Percentiles rank a stretch among this genome's conserved stretches.
phyloP scores from a whole-genome alignment of 2,329 filamentous ascomycete genomes.

The Arthrocladium fulminans region DNA sequence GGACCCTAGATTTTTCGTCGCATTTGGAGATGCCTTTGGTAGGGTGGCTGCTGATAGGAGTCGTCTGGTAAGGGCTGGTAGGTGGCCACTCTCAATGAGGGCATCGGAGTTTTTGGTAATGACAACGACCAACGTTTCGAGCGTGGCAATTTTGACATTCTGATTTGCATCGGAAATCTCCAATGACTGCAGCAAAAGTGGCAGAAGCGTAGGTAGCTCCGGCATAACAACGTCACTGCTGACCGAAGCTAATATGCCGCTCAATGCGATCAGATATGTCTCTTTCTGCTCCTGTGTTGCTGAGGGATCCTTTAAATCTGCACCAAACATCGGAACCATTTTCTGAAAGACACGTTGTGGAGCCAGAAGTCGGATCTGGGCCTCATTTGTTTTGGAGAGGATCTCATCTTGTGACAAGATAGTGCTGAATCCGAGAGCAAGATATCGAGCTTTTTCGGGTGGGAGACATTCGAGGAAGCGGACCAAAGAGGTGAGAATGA shows the following conservation, averaged over 20 bases:
- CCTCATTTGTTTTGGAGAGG: conserved; percentile 52
- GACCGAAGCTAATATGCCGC: conserved; percentile 52
- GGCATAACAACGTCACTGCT: conserved; percentile 52
- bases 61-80: conserved; percentile 48
- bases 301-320: conserved; percentile 38
- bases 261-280: conserved; percentile 55
- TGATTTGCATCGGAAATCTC: conserved; percentile 39
- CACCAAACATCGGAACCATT: conserved; percentile 48
- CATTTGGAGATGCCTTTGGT: conserved; percentile 13
- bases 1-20: not conserved
- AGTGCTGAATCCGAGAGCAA: conserved; percentile 50
- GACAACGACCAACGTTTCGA: conserved; percentile 50
- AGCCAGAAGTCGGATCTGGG: conserved; percentile 51
- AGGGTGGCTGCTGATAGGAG: conserved; percentile 42
- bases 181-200: conserved; percentile 54
- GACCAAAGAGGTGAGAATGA: conserved; percentile 44
- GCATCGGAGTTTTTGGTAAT: conserved; percentile 49
- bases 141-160: conserved; percentile 50
- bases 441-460: conserved; percentile 39
- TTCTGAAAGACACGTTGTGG: conserved; percentile 57
- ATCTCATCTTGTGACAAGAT: conserved; percentile 54
- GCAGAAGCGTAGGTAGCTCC: conserved; percentile 48
- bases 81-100: conserved; percentile 45
- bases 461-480: conserved; percentile 33
- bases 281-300: conserved; percentile 36